Evolutionary conservation across 352 stramenopile species (phyloP).

Genomic region (Phytopythium sindhum): DNA sequence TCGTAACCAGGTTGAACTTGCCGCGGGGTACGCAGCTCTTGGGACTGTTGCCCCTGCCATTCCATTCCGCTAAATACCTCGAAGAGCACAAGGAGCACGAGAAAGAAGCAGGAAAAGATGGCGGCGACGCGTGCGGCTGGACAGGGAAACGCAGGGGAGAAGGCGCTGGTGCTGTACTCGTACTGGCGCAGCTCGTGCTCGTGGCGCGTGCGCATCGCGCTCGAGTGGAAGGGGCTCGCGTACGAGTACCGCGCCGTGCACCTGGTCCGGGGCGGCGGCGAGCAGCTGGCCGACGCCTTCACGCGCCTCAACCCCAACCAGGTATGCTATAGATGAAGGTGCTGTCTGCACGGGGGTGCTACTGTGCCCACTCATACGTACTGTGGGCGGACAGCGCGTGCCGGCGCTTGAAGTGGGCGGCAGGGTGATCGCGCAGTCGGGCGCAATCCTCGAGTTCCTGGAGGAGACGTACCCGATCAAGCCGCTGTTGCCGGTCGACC

Average conservation of each 20-base stretch:
- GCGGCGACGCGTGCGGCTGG: conserved; percentile 6
- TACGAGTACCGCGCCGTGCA: conserved; percentile 80
- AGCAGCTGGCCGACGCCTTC: conserved; percentile 61
- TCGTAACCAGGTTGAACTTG: neutral
- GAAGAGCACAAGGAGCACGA: no score
- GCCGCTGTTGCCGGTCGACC: conserved; percentile 38
- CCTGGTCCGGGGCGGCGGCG: conserved; percentile 52
- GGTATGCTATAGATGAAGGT: no score
- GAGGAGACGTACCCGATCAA: conserved; percentile 77
- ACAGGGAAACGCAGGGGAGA: neutral
- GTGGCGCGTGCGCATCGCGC: conserved; percentile 87
- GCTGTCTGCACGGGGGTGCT: no score
- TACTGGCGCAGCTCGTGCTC: conserved; percentile 89
- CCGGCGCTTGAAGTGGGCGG: conserved; percentile 86
- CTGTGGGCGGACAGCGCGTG: conserved; percentile 31
- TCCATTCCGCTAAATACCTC: neutral
- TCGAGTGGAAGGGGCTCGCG: conserved; percentile 81
- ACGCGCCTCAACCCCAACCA: conserved; percentile 63
- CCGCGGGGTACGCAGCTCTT: neutral
- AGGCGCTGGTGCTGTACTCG: conserved; percentile 61
- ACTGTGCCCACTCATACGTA: no score
- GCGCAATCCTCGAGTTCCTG: conserved; percentile 93
- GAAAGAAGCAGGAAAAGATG: no score
- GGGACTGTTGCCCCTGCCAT: no score
- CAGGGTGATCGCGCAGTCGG: conserved; percentile 71